Evolutionary conservation across 2,329 filamentous ascomycete species (phyloP), one percentile per base, ranked within the genome.

Genomic region (Fusarium miscanthi): DNA sequence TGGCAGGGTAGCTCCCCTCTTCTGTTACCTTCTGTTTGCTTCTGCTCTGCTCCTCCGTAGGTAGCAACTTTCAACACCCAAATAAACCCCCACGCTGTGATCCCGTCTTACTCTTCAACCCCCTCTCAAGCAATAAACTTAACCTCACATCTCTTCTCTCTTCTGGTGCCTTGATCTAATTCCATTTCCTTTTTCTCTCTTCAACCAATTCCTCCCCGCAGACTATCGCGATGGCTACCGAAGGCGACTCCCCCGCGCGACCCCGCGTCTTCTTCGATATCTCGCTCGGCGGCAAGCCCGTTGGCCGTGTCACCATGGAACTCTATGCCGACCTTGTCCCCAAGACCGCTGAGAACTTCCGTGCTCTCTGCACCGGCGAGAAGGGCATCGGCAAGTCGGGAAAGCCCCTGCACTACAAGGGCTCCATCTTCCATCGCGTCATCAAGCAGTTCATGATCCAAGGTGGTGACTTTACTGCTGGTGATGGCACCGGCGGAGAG

Each of bases 361-460:
- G 95, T 79, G 90, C 91, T 60, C 90, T 98, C 70, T 98, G 94
- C 86, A 97, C 95, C 1, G 95, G 95, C 75, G 95, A 98, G 87
- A 98, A 97, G 85, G 95, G 95, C 69, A 77, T 88, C 30, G 93
- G 94, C 75, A 93, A 93, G 81, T 84, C 89, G 35, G 95, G 94
- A 81, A 95, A 95, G 84, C 92, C 92, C 49, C 88, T 99, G 59
- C 93, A 94, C 86, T 99, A 94, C 90, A 98, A 98, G 87, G 93
- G 94, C 76, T 97, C 93, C 69, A 87, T 86, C 77, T 98, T 99
- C 87, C 95, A 99, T 87, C 93, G 95, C 57, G 93, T 99, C 73
- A 99, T 99, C 86, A 98, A 98, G 87, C 90, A 93, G 78, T 99
- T 99, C 85, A 98, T 99, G 95, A 96, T 98, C 79, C 82, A 83